A percentile compares a stretch with the other conserved stretches of the same genome.
These are phyloP conservation scores for Aspergillus sclerotiicarbonarius DNA, from an alignment of 495 filamentous ascomycete species.

Conservation along the genomic window DNA sequence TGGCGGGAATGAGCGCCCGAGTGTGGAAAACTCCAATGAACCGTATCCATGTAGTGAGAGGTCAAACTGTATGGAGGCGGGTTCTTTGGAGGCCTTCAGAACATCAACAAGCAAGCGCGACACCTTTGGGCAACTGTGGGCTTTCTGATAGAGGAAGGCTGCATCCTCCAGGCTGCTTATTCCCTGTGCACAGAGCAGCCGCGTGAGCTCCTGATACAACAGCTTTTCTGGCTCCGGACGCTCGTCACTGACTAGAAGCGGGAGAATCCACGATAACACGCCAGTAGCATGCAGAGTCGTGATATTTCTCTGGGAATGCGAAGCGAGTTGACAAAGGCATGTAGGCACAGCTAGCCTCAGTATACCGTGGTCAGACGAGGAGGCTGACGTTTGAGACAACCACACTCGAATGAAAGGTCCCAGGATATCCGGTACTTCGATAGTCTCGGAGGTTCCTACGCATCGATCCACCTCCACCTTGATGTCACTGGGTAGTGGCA, in stretches of 20 bases:
- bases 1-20: slow-evolving; percentile 81
- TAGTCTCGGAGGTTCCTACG: slow-evolving; percentile 39
- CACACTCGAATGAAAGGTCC: slow-evolving; percentile 43
- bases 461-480: slow-evolving; percentile 33
- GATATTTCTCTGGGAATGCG: slow-evolving; percentile 69
- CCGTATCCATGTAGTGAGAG: slow-evolving; percentile 81
- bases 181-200: slow-evolving; percentile 49
- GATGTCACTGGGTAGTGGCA: slow-evolving; percentile 21
- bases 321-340: slow-evolving; percentile 44
- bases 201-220: slow-evolving; percentile 53
- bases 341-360: slow-evolving; percentile 38
- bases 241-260: slow-evolving; percentile 57
- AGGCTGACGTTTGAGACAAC: slow-evolving; percentile 32
- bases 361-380: slow-evolving; percentile 22
- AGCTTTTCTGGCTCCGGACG: slow-evolving; percentile 49
- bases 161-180: slow-evolving; percentile 76
- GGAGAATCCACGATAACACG: slow-evolving; percentile 68
- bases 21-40: slow-evolving; percentile 80
- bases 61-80: slow-evolving; percentile 91
- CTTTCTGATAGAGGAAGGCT: slow-evolving; percentile 66
- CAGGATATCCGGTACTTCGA: slow-evolving; percentile 42
- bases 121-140: slow-evolving; percentile 57
- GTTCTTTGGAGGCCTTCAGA: slow-evolving; percentile 67
- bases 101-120: slow-evolving; percentile 72
- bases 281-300: slow-evolving; percentile 75